These are phyloP conservation scores for Blumeriella jaapii DNA, from an alignment of 2,329 filamentous ascomycete genomes.

Conservation along the genomic window DNA sequence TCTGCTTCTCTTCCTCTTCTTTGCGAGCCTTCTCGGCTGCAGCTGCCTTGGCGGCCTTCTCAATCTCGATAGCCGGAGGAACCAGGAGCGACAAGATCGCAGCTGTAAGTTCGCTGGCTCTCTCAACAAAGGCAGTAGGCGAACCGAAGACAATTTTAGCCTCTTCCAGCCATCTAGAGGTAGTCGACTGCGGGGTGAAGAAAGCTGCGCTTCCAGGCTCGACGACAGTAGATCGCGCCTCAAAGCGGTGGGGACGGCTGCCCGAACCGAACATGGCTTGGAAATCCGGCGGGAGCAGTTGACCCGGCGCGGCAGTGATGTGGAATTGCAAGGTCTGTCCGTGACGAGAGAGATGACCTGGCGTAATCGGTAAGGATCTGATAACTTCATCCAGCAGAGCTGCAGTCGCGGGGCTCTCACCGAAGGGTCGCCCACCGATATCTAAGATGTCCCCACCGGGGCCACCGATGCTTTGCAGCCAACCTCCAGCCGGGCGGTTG, in stretches of 20 bases:
- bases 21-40: conserved; percentile 44
- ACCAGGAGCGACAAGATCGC: conserved; percentile 63
- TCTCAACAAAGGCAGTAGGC: conserved; percentile 55
- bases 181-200: conserved; percentile 62
- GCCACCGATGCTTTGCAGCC: conserved; percentile 36
- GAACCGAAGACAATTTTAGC: conserved; percentile 73
- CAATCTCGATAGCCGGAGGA: conserved; percentile 72
- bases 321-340: conserved; percentile 49
- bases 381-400: conserved; percentile 25
- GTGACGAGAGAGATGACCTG: conserved; percentile 29
- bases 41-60: conserved; percentile 56
- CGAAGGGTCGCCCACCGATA: conserved; percentile 24
- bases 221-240: conserved; percentile 17
- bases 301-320: conserved; percentile 38
- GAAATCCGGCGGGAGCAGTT: conserved; percentile 41
- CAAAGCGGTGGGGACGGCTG: conserved; percentile 19
- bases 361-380: conserved; percentile 24
- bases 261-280: conserved; percentile 32
- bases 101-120: conserved; percentile 54
- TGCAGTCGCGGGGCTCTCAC: conserved; percentile 21
- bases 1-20: conserved; percentile 47
- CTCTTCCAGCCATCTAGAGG: conserved; percentile 78
- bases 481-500: conserved; percentile 37
- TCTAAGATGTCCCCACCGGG: conserved; percentile 27
- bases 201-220: conserved; percentile 25